phyloP scores from a whole-genome alignment of 495 filamentous ascomycete genomes.

The Achaetomiella virescens region DNA sequence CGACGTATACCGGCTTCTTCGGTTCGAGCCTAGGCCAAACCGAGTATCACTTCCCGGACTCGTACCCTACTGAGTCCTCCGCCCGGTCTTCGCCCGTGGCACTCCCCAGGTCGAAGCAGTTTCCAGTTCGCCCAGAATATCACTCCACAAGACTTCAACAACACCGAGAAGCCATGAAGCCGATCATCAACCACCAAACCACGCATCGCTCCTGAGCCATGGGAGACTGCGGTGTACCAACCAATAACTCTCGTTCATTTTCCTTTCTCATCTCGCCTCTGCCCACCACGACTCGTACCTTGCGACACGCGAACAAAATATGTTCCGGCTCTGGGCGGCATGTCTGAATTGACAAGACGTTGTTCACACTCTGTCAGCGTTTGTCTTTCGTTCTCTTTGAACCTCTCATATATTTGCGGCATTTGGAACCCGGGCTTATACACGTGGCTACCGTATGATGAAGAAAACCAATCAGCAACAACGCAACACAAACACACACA shows the following conservation, averaged over 20 bases:
- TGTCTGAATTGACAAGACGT: background rate
- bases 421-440: background rate
- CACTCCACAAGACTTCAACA: constrained; percentile 41
- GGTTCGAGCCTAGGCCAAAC: constrained; percentile 26
- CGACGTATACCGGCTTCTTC: constrained; percentile 29
- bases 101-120: constrained; percentile 34
- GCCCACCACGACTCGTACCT: background rate
- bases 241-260: background rate
- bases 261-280: background rate
- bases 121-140: constrained; percentile 47
- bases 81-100: constrained; percentile 37
- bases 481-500: background rate
- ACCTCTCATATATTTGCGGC: background rate
- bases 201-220: background rate
- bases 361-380: background rate
- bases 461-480: constrained; percentile 5
- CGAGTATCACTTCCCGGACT: constrained; percentile 40
- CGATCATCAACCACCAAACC: background rate
- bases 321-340: background rate
- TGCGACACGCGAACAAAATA: background rate
- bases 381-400: background rate
- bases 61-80: constrained; percentile 36
- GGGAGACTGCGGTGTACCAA: constrained; percentile 10
- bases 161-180: constrained; percentile 18
- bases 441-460: constrained; percentile 8